Conservation (phyloP, 352 stramenopile genomes). For the Globisporangium camurandrum region DNA sequence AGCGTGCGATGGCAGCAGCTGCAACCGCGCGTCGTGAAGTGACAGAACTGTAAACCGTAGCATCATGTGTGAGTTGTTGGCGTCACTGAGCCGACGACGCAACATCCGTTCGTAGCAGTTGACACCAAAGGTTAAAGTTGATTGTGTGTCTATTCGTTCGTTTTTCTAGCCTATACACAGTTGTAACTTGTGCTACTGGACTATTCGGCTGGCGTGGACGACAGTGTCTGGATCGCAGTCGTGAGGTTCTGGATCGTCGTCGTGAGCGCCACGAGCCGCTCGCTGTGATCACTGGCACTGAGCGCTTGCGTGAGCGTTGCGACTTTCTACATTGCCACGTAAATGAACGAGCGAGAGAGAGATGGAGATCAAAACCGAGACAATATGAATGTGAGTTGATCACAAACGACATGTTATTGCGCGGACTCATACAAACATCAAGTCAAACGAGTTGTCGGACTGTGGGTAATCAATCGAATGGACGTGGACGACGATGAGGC, state of each 20-base stretch:
- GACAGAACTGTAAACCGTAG: constrained; percentile 32
- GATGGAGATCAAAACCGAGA: too few relatives aligned
- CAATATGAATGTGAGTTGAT: too few relatives aligned
- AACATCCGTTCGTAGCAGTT: too few relatives aligned
- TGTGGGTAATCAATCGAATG: constrained; percentile 16
- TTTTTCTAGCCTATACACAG: background rate
- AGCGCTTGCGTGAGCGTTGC: constrained; percentile 47
- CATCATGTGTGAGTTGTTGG: background rate
- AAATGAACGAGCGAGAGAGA: too few relatives aligned
- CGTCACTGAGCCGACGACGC: too few relatives aligned
- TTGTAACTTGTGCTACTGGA: background rate
- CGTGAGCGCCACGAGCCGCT: constrained; percentile 42
- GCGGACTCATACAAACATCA: background rate
- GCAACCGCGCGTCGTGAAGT: constrained; percentile 24
- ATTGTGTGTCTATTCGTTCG: background rate
- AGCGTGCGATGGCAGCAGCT: too few relatives aligned
- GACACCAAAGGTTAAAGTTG: too few relatives aligned
- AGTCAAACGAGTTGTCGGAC: too few relatives aligned
- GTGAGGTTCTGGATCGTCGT: constrained; percentile 66
- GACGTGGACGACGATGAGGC: constrained; percentile 51
- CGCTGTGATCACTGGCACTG: constrained; percentile 43
- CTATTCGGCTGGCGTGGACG: constrained; percentile 4
- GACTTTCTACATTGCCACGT: constrained; percentile 55
- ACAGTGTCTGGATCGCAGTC: constrained; percentile 42
- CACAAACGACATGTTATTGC: too few relatives aligned